Conservation (phyloP, 208 protist genomes). For the Trypanosoma grayi region DNA sequence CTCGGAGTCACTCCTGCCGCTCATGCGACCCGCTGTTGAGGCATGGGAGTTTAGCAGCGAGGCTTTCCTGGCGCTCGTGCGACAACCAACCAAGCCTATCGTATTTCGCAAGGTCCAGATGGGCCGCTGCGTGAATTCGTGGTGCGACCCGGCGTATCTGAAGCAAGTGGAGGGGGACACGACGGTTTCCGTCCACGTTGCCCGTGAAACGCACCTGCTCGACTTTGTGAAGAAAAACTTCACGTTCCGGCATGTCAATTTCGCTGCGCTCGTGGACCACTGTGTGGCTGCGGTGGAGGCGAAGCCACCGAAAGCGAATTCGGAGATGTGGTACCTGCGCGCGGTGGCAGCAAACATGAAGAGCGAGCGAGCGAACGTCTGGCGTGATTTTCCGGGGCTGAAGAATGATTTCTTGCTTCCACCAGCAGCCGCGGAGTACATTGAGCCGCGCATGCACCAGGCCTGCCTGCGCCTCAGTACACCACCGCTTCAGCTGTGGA, state of each 20-base stretch:
- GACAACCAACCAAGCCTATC: slow-evolving; percentile 36
- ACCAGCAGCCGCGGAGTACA: slow-evolving; percentile 30
- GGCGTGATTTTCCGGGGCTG: slow-evolving; percentile 71
- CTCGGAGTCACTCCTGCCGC: slow-evolving; percentile 20
- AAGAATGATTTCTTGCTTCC: slow-evolving; percentile 77
- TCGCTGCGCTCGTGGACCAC: slow-evolving; percentile 73
- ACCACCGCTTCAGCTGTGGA: slow-evolving; percentile 89
- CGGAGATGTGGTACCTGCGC: slow-evolving; percentile 84
- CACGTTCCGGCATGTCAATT: slow-evolving; percentile 67
- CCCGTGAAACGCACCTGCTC: slow-evolving; percentile 43
- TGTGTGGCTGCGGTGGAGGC: slow-evolving; percentile 27
- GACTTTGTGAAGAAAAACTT: slow-evolving; percentile 93
- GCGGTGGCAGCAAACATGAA: slow-evolving; percentile 85
- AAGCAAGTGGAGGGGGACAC: slow-evolving; percentile 41
- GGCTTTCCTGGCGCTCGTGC: slow-evolving; percentile 35
- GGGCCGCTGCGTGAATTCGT: slow-evolving; percentile 53
- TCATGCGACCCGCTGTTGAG: slow-evolving; percentile 29
- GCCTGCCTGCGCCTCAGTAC: slow-evolving; percentile 88
- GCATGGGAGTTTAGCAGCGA: slow-evolving; percentile 35
- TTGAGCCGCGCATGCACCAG: slow-evolving; percentile 76
- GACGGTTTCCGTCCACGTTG: slow-evolving; percentile 80
- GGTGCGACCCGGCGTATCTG: slow-evolving; percentile 58
- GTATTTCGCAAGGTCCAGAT: slow-evolving; percentile 67
- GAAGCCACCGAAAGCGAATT: slow-evolving; percentile 8
- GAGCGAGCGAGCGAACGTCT: slow-evolving; percentile 80